A percentile compares a stretch with the other conserved stretches of the same genome.
Evolutionary conservation across 345 rosid genomes (phyloP).

Genomic region (Dovyalis caffra): DNA sequence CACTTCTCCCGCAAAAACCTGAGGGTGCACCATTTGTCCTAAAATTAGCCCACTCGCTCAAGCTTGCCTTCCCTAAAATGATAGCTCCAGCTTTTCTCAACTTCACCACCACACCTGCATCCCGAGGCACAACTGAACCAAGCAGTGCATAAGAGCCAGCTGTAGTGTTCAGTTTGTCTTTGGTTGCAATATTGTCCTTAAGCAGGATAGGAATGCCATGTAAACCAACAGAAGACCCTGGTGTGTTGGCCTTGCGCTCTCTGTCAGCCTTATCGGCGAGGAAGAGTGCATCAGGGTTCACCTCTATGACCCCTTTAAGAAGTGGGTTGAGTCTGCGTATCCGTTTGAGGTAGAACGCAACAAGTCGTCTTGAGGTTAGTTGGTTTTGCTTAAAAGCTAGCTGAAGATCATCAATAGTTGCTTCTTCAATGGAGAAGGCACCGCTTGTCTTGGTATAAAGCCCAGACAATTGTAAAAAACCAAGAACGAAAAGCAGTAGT

Average conservation of each 20-base stretch:
- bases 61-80: conserved; percentile 56
- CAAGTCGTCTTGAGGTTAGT: conserved; percentile 40
- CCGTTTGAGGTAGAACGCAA: conserved; percentile 6
- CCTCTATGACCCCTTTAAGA: conserved; percentile 28
- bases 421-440: conserved; percentile 35
- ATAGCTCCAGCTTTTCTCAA: conserved; percentile 51
- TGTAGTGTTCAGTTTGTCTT: conserved; percentile 51
- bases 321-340: conserved; percentile 31
- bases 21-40: conserved; percentile 26
- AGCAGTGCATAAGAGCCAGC: conserved; percentile 51
- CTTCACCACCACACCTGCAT: conserved; percentile 48
- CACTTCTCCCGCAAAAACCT: conserved; percentile 49
- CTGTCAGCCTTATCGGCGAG: conserved; percentile 20
- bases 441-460: not conserved
- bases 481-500: not conserved
- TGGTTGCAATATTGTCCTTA: conserved; percentile 55
- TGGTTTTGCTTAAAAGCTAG: conserved; percentile 33
- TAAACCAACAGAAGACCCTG: conserved; percentile 15
- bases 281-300: conserved; percentile 1
- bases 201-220: conserved; percentile 58
- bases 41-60: conserved; percentile 53
- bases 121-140: conserved; percentile 40
- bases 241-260: conserved; percentile 21
- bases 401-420: conserved; percentile 34
- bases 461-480: not conserved